Base-by-base conservation (phyloP, 495 filamentous ascomycete genomes). In the Polyplosphaeria fusca region DNA sequence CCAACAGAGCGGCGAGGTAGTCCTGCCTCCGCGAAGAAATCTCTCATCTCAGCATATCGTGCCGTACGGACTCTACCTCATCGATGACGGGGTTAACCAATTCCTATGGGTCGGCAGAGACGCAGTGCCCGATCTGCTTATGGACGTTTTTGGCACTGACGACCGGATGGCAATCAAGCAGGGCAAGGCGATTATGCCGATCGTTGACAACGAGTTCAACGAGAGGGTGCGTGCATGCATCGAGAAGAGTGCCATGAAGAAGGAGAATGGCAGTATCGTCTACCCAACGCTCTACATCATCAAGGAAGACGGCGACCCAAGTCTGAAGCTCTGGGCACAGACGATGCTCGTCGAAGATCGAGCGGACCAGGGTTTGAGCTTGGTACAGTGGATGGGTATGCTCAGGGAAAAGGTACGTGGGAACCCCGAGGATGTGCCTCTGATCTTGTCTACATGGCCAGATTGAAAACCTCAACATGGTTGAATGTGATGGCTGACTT, bases 101-200 rank as follows among this genome's bases (percentile, higher is more conserved):
- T 98, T 98, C 79, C 76, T 98, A 48, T 98, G 94, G 94, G 82
- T 98, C 23, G 93, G 93, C 14, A 82, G 90, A 25, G 91, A 97
- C 59, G 87, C 92, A 0, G 89, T 97, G 5, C 89, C 91, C 1
- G 89, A 95, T 70, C 80, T 98, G 0, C 77, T 96, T 20, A 66
- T 76, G 40, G 93, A 98, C 66, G 94, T 97, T 14, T 97, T 98
- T 69, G 92, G 89, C 7, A 75, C 89, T 30, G 74, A 80, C 20
- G 89, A 95, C 68, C 80, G 86, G 60, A 83, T 81, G 16, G 84
- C 88, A 67, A 75, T 98, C 56, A 89, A 89, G 61, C 88, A 96
- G 61, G 93, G 93, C 68, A 98, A 98, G 81, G 84, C 82, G 23
- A 81, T 79, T 18, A 68, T 97, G 53, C 91, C 91, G 0, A 84